Evolutionary conservation across 2,329 filamentous ascomycete species (phyloP).

Genomic region (Grosmannia clavigera): DNA sequence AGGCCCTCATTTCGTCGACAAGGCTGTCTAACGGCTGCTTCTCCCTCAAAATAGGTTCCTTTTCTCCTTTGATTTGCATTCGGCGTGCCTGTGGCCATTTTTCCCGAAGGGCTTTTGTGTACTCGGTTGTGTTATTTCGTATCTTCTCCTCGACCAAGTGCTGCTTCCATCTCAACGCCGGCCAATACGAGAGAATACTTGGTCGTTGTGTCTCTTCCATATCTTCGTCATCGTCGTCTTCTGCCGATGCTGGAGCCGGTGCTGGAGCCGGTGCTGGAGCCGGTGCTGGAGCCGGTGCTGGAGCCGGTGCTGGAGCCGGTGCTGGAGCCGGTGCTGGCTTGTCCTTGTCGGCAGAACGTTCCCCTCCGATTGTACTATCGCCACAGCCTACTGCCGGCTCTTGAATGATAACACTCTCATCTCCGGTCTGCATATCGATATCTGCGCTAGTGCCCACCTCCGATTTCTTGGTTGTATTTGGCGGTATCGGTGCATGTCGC

Average conservation of each 20-base stretch:
- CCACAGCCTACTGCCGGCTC: background rate
- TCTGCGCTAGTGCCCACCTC: background rate
- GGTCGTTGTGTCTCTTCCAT: conserved; percentile 7
- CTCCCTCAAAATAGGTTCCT: conserved; percentile 32
- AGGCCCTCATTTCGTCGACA: conserved; percentile 27
- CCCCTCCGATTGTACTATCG: background rate
- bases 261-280: background rate
- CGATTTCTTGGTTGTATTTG: background rate
- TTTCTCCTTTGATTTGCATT: conserved; percentile 35
- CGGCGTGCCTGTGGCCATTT: conserved; percentile 32
- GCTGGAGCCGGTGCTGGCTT: background rate
- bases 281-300: background rate
- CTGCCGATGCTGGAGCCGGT: background rate
- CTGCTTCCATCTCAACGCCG: conserved; percentile 17
- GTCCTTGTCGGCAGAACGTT: background rate
- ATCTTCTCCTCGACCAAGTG: conserved; percentile 28
- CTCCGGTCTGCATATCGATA: background rate
- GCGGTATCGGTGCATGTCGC: background rate
- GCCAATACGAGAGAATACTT: conserved; percentile 9
- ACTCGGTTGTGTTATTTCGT: conserved; percentile 34
- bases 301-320: background rate
- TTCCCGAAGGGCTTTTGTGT: conserved; percentile 33
- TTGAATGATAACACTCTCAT: background rate
- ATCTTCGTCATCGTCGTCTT: background rate
- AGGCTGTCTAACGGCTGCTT: conserved; percentile 31